phyloP scores from a whole-genome alignment of 164 flowering plant genomes.

The Chimonanthus praecox region DNA sequence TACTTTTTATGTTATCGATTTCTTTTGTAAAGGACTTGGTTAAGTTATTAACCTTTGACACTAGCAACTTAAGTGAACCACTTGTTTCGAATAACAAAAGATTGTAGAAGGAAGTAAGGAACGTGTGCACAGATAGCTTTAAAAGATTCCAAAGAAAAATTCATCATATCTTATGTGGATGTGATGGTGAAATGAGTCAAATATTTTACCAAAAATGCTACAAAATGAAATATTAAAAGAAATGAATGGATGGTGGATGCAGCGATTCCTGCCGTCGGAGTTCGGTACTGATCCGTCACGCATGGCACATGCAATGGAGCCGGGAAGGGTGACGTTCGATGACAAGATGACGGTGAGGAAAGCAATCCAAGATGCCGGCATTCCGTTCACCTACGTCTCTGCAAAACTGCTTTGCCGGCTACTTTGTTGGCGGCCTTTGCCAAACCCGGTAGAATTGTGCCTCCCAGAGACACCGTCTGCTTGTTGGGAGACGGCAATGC shows the following conservation, averaged over 20 bases:
- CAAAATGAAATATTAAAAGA: no score
- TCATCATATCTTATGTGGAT: no score
- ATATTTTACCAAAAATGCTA: no score
- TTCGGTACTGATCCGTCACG: conserved; percentile 21
- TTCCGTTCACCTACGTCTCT: conserved; percentile 20
- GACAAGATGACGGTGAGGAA: conserved; percentile 24
- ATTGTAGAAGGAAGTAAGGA: no score
- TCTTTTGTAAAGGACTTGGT: no score
- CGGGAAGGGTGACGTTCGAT: conserved; percentile 22
- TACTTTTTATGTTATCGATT: no score
- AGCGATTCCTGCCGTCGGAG: conserved; percentile 24
- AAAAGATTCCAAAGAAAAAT: no score
- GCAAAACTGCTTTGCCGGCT: conserved; percentile 28
- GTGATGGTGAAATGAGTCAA: no score
- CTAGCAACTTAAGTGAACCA: no score
- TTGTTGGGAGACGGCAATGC: conserved; percentile 16
- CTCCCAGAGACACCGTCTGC: conserved; percentile 10
- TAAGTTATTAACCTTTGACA: no score
- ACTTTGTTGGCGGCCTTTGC: conserved; percentile 15
- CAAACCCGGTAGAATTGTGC: conserved; percentile 9
- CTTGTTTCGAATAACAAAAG: no score
- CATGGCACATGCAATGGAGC: conserved; percentile 19
- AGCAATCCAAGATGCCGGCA: conserved; percentile 21
- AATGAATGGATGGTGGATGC: background rate
- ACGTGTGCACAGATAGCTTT: no score